Conservation (phyloP, 176 grass and related monocot genomes). For the Saccharum spontaneum region DNA sequence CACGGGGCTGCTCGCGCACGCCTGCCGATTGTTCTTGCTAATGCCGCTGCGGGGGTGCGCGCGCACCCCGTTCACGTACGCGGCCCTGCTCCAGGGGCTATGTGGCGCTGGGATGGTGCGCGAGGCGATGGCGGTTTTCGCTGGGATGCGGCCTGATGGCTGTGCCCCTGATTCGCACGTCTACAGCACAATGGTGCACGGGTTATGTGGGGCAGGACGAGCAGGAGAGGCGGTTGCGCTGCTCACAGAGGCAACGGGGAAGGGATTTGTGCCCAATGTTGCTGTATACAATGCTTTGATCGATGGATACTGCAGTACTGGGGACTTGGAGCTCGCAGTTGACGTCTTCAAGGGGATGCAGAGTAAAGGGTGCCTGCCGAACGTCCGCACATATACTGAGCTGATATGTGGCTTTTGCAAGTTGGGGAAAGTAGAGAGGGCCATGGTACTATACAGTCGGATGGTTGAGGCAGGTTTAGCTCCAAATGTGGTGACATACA, state of each 20-base stretch:
- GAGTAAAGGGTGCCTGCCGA: conserved; percentile 45
- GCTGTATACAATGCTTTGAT: conserved; percentile 83
- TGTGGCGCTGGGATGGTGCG: conserved; percentile 50
- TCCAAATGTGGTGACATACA: conserved; percentile 73
- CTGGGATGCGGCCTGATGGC: conserved; percentile 48
- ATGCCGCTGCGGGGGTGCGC: conserved; percentile 76
- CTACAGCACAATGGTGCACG: conserved; percentile 72
- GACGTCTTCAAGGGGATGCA: conserved; percentile 56
- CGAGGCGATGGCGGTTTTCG: conserved; percentile 55
- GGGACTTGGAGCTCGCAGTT: conserved; percentile 51
- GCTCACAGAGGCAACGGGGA: conserved; percentile 43
- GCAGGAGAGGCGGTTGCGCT: conserved; percentile 60
- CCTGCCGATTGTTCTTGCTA: conserved; percentile 74
- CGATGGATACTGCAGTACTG: conserved; percentile 77
- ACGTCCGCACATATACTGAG: conserved; percentile 66
- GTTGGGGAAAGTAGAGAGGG: conserved; percentile 63
- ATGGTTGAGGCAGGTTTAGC: conserved; percentile 62
- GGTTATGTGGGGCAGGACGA: conserved; percentile 60
- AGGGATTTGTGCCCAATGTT: conserved; percentile 64
- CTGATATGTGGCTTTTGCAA: conserved; percentile 76
- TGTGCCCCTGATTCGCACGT: conserved; percentile 54
- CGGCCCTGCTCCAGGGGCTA: conserved; percentile 71
- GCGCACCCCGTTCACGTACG: conserved; percentile 61
- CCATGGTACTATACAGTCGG: conserved; percentile 68
- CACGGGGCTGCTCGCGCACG: conserved; percentile 50